A percentile compares a stretch with the other conserved stretches of the same genome.
Conservation (phyloP, 2,329 filamentous ascomycete species). For the Moelleriella libera region DNA sequence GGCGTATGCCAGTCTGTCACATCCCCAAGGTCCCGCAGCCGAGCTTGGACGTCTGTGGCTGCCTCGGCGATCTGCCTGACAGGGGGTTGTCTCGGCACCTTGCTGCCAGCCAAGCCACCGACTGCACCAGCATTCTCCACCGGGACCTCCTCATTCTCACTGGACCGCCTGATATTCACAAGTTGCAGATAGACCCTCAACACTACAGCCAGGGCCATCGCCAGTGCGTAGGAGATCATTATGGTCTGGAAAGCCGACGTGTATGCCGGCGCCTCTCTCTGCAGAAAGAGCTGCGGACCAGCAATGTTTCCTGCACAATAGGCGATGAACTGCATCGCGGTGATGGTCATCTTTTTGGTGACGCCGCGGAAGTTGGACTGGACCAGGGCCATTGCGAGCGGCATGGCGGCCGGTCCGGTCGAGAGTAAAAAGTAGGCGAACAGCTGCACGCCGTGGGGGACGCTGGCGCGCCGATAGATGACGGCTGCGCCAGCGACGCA, state of each 20-base stretch:
- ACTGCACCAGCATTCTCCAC: conserved; percentile 26
- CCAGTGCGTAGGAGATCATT: conserved; percentile 39
- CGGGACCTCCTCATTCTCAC: conserved; percentile 23
- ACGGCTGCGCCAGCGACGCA: conserved; percentile 37
- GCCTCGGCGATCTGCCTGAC: conserved; percentile 13
- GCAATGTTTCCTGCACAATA: conserved; percentile 43
- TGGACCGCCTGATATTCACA: conserved; percentile 26
- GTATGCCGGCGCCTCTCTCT: conserved; percentile 34
- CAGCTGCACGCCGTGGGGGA: conserved; percentile 29
- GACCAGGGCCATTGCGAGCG: conserved; percentile 39
- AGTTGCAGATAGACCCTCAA: conserved; percentile 33
- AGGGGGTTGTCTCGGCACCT: conserved; percentile 15
- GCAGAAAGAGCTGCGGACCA: conserved; percentile 40
- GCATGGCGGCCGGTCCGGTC: conserved; percentile 37
- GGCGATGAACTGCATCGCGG: conserved; percentile 37
- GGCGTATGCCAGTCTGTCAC: conserved; percentile 44
- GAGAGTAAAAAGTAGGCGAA: conserved; percentile 44
- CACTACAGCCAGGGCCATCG: conserved; percentile 25
- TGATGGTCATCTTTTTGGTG: conserved; percentile 47
- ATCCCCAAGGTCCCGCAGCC: conserved; percentile 37
- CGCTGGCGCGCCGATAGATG: conserved; percentile 30
- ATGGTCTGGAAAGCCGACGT: conserved; percentile 39
- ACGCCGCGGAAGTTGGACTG: conserved; percentile 41
- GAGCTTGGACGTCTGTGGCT: conserved; percentile 21
- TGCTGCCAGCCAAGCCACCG: conserved; percentile 23